Evolutionary conservation across 2,329 filamentous ascomycete species (phyloP).

Genomic region (Pseudogymnoascus sp.): DNA sequence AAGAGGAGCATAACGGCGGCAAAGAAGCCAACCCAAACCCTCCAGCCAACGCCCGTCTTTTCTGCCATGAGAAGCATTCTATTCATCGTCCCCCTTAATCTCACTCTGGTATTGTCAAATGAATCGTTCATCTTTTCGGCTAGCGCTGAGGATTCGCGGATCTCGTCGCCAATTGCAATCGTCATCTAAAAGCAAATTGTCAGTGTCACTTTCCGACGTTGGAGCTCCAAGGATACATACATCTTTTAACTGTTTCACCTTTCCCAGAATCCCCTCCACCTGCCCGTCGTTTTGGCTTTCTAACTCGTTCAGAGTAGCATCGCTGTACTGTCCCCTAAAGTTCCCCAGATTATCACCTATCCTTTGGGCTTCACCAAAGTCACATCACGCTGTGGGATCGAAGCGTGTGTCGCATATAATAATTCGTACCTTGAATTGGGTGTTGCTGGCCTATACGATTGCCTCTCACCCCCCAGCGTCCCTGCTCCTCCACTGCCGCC

Average conservation of each 20-base stretch:
- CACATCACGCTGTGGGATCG: background rate
- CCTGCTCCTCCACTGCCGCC: conserved; percentile 29
- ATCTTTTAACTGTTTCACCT: conserved; percentile 82
- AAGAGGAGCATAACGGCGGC: conserved; percentile 74
- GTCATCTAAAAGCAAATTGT: conserved; percentile 55
- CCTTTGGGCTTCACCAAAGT: background rate
- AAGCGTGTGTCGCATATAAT: background rate
- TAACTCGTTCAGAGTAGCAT: conserved; percentile 82
- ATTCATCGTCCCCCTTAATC: conserved; percentile 88
- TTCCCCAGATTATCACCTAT: background rate
- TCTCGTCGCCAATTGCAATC: conserved; percentile 87
- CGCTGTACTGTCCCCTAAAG: conserved; percentile 76
- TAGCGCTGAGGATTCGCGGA: conserved; percentile 77
- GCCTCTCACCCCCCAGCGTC: conserved; percentile 27
- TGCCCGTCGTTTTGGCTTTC: conserved; percentile 93
- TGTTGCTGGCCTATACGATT: conserved; percentile 56
- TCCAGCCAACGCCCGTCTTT: conserved; percentile 90
- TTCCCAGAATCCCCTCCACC: conserved; percentile 81
- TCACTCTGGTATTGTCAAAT: conserved; percentile 76
- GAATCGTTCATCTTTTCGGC: conserved; percentile 93
- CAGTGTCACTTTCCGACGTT: background rate
- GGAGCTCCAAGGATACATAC: conserved; percentile 41
- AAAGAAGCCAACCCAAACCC: conserved; percentile 86
- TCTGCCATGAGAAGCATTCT: conserved; percentile 95
- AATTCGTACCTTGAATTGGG: conserved; percentile 56